These are phyloP conservation scores for Nothophytophthora sp. DNA, from an alignment of 352 stramenopile species.

Conservation along the genomic window DNA sequence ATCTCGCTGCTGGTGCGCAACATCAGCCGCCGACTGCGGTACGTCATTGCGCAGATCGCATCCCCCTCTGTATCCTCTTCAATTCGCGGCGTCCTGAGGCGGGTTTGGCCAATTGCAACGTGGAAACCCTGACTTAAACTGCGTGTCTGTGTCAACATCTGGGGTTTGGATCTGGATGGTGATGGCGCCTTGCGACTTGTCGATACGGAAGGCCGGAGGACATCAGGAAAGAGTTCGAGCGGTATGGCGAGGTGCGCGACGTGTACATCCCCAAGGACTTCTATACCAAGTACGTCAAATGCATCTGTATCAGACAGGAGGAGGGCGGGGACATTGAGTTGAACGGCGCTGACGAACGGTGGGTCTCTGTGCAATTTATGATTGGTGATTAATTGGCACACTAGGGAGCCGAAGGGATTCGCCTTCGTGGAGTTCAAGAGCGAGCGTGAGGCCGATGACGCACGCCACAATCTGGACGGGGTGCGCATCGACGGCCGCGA, in stretches of 20 bases:
- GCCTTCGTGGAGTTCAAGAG: constrained; percentile 96
- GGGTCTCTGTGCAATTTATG: constrained; percentile 7
- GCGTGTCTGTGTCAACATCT: not conserved
- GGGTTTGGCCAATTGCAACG: constrained; percentile 5
- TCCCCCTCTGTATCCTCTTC: not conserved
- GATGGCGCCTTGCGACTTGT: no score
- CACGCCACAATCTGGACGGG: constrained; percentile 90
- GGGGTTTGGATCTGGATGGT: no score
- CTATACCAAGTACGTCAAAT: constrained; percentile 79
- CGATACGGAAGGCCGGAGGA: constrained; percentile 74
- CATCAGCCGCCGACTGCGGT: constrained; percentile 88
- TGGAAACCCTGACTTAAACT: constrained; percentile 5
- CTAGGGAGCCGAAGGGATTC: constrained; percentile 93
- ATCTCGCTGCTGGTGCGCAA: constrained; percentile 95
- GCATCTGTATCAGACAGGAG: not conserved
- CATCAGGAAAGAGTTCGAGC: constrained; percentile 92
- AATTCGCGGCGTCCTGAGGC: not conserved
- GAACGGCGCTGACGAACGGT: not conserved
- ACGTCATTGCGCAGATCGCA: constrained; percentile 5
- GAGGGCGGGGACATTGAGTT: not conserved
- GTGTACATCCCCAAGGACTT: constrained; percentile 96
- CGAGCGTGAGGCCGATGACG: constrained; percentile 91
- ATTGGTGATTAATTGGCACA: not conserved
- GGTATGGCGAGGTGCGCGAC: constrained; percentile 94
- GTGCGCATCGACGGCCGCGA: constrained; percentile 92